These are phyloP conservation scores for Malania oleifera DNA, from an alignment of 164 flowering plant genomes.

Conservation along the genomic window DNA sequence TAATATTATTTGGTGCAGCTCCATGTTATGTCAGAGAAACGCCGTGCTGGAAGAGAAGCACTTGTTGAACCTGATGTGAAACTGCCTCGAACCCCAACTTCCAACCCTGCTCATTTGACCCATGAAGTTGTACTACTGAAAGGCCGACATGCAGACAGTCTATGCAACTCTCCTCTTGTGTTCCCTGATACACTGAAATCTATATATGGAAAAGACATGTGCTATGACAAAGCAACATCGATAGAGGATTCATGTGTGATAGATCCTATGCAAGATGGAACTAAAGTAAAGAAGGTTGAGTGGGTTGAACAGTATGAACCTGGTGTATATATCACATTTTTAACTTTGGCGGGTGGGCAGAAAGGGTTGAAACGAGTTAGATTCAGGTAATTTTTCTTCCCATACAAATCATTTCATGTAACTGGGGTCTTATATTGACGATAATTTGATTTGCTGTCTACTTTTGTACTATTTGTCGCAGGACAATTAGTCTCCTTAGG, in stretches of 20 bases:
- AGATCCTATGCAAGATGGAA: conserved; percentile 20
- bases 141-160: conserved; percentile 22
- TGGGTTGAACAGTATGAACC: conserved; percentile 71
- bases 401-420: not conserved
- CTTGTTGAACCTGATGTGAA: conserved; percentile 20
- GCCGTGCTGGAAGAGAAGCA: conserved; percentile 20
- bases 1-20: conserved; percentile 33
- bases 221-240: conserved; percentile 11
- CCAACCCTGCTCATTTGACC: conserved; percentile 9
- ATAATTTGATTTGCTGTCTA: not conserved
- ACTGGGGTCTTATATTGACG: not conserved
- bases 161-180: conserved; percentile 27
- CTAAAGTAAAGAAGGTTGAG: conserved; percentile 29
- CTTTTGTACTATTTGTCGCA: not conserved
- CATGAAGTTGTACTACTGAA: conserved; percentile 18
- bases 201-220: conserved; percentile 13
- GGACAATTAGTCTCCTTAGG: too few species aligned
- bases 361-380: conserved; percentile 64
- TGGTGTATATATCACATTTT: conserved; percentile 66
- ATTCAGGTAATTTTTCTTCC: conserved; percentile 51
- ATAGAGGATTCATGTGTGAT: conserved; percentile 19
- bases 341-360: conserved; percentile 40
- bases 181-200: conserved; percentile 22
- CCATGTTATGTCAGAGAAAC: conserved; percentile 35
- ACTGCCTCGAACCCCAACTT: conserved; percentile 16